These are phyloP conservation scores for Vitis amurensis DNA, from an alignment of 164 flowering plant species.

Conservation along the genomic window DNA sequence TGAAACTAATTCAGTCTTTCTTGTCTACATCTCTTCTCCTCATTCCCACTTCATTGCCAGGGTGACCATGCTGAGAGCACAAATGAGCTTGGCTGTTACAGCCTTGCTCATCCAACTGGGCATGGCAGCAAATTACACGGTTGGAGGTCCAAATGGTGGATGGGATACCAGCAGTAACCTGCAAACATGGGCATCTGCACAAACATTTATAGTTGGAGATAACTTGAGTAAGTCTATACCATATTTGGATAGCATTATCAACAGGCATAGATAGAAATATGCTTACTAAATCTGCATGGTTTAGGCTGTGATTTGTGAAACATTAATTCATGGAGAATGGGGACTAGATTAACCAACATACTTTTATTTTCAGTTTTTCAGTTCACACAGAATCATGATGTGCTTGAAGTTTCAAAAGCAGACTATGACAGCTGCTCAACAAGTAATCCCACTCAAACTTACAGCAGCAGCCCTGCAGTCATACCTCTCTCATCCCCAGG, in stretches of 20 bases:
- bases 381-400: constrained; percentile 42
- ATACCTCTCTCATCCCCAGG: constrained; percentile 52
- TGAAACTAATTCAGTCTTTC: not conserved
- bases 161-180: constrained; percentile 54
- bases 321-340: not conserved
- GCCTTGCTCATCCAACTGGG: constrained; percentile 39
- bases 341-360: not conserved
- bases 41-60: not conserved
- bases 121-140: constrained; percentile 37
- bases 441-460: constrained; percentile 27
- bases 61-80: constrained; percentile 21
- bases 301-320: no score
- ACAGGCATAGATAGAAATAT: no score
- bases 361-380: constrained; percentile 48
- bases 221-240: constrained; percentile 41
- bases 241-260: not conserved
- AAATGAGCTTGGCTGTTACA: constrained; percentile 26
- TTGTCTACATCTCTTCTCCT: not conserved
- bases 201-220: constrained; percentile 48
- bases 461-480: constrained; percentile 36
- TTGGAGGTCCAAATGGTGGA: constrained; percentile 53
- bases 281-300: no score
- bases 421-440: constrained; percentile 49
- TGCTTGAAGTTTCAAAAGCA: constrained; percentile 52
- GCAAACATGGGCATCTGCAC: constrained; percentile 46